These are phyloP conservation scores for Pholiota microspora DNA, from an alignment of 768 basidiomycete genomes.

Conservation along the genomic window DNA sequence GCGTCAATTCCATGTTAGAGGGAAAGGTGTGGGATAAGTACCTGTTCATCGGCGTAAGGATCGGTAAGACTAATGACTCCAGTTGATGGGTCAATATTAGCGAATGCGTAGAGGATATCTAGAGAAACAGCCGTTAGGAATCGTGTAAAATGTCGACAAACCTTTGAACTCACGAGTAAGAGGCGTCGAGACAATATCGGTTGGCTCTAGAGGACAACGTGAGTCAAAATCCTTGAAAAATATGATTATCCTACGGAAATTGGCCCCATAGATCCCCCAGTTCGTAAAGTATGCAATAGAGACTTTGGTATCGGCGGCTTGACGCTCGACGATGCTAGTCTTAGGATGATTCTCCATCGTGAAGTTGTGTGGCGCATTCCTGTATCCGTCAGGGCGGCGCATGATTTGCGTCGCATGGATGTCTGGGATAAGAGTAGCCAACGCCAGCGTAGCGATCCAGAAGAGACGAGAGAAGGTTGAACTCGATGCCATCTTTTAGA, in stretches of 20 bases:
- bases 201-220: slow-evolving; percentile 51
- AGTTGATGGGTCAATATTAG: slow-evolving; percentile 60
- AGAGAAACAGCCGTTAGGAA: not conserved
- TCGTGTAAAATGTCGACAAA: not conserved
- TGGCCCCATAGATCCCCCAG: slow-evolving; percentile 65
- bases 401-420: slow-evolving; percentile 49
- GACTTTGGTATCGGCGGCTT: slow-evolving; percentile 29
- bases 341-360: slow-evolving; percentile 31
- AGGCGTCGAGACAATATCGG: slow-evolving; percentile 52
- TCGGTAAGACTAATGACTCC: slow-evolving; percentile 71
- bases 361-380: slow-evolving; percentile 33
- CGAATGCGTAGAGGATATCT: slow-evolving; percentile 78
- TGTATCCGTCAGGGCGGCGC: slow-evolving; percentile 49
- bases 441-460: slow-evolving; percentile 22
- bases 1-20: not conserved
- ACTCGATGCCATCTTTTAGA: slow-evolving; percentile 13
- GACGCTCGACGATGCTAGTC: slow-evolving; percentile 38
- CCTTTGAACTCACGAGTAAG: slow-evolving; percentile 59
- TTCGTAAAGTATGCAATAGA: slow-evolving; percentile 57
- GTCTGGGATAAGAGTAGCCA: slow-evolving; percentile 19
- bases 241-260: slow-evolving; percentile 67
- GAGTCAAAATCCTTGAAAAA: no score
- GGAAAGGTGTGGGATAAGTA: slow-evolving; percentile 24
- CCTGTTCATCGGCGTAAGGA: slow-evolving; percentile 71
- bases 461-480: slow-evolving; percentile 22